Evolutionary conservation across 352 stramenopile species (phyloP).

Genomic region (Phytophthora sojae): DNA sequence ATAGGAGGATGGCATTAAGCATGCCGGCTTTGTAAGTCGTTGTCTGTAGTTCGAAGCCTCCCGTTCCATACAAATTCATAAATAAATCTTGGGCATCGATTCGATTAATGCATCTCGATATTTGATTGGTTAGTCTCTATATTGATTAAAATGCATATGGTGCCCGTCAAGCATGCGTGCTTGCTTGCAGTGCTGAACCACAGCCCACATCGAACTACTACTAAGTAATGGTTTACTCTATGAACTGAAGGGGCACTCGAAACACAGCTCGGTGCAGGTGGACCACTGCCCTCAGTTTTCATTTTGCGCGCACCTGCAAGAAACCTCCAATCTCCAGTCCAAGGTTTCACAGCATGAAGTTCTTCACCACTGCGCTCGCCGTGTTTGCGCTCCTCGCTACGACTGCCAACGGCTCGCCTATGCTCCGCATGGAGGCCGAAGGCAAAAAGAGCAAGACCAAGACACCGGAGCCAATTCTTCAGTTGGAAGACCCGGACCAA

Average conservation of each 20-base stretch:
- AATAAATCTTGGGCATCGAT: too few relatives aligned
- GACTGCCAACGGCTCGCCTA: slow-evolving; percentile 19
- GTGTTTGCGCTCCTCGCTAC: slow-evolving; percentile 16
- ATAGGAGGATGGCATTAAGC: too few relatives aligned
- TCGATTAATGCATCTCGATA: too few relatives aligned
- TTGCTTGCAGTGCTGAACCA: not conserved
- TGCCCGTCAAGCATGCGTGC: not conserved
- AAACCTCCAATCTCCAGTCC: too few relatives aligned
- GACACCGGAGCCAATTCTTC: not conserved
- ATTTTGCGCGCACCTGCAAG: not conserved
- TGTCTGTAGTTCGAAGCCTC: too few relatives aligned
- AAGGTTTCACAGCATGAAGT: slow-evolving; percentile 11
- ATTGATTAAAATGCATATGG: too few relatives aligned
- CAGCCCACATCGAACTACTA: not conserved
- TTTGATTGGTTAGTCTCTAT: too few relatives aligned
- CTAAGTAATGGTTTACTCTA: not conserved
- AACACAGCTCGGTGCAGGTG: not conserved
- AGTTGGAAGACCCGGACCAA: slow-evolving; percentile 2
- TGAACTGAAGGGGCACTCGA: not conserved
- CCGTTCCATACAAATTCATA: too few relatives aligned
- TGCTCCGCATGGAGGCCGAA: slow-evolving; percentile 17
- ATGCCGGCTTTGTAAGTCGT: too few relatives aligned
- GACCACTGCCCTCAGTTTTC: not conserved
- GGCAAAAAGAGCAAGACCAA: slow-evolving; percentile 13
- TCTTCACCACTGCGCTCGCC: slow-evolving; percentile 12